phyloP scores from a whole-genome alignment of 352 stramenopile genomes.

The Phytophthora podocarpi region DNA sequence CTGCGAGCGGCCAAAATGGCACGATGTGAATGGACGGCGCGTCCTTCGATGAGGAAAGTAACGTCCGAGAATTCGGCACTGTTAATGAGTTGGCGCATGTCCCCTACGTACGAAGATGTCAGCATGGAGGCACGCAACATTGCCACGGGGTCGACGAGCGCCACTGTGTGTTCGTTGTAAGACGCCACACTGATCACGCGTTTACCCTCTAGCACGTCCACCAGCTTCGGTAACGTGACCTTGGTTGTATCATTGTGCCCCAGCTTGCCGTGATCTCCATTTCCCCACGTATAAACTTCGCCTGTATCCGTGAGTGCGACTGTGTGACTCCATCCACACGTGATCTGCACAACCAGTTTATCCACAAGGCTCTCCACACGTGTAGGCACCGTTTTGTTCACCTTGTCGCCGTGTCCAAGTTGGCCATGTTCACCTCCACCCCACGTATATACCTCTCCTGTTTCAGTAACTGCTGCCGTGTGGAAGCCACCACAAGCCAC shows the following conservation, averaged over 20 bases:
- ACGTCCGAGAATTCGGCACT: slow-evolving; percentile 90
- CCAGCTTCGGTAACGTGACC: slow-evolving; percentile 93
- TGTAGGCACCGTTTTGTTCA: slow-evolving; percentile 95
- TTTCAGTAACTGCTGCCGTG: slow-evolving; percentile 85
- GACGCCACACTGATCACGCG: slow-evolving; percentile 95
- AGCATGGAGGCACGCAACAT: slow-evolving; percentile 78
- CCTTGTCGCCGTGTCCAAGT: slow-evolving; percentile 96
- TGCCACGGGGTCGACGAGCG: slow-evolving; percentile 86
- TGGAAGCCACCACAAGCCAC: slow-evolving; percentile 91
- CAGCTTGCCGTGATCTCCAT: slow-evolving; percentile 94
- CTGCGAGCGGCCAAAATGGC: slow-evolving; percentile 94
- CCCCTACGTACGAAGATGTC: slow-evolving; percentile 85
- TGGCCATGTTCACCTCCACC: slow-evolving; percentile 93
- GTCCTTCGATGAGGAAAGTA: slow-evolving; percentile 87
- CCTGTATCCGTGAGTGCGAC: slow-evolving; percentile 93
- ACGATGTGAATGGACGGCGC: slow-evolving; percentile 82
- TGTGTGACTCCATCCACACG: slow-evolving; percentile 96
- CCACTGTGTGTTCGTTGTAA: slow-evolving; percentile 98
- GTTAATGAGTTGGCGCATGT: slow-evolving; percentile 94
- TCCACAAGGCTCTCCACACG: slow-evolving; percentile 90
- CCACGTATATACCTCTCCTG: slow-evolving; percentile 88
- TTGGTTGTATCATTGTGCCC: slow-evolving; percentile 95
- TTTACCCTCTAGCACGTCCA: slow-evolving; percentile 92
- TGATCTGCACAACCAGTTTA: slow-evolving; percentile 94
- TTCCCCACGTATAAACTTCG: slow-evolving; percentile 94